Evolutionary conservation across 2,329 filamentous ascomycete species (phyloP).

Genomic region (Alternaria viburni): DNA sequence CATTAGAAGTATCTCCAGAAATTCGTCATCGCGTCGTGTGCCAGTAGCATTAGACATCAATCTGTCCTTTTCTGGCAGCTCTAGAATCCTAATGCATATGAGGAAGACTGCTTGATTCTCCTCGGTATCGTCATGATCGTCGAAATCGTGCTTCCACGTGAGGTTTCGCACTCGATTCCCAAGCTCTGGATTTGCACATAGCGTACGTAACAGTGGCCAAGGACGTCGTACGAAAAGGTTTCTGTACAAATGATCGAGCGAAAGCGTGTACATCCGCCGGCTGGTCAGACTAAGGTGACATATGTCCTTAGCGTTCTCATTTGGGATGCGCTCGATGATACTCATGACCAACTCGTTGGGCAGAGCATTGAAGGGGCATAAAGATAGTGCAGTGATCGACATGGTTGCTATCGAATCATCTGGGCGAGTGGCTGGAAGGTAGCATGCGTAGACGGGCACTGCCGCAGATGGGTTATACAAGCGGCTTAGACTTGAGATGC

Average conservation of each 20-base stretch:
- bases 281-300: conserved; percentile 4
- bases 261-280: conserved; percentile 7
- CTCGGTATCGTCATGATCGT: not conserved
- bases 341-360: conserved; percentile 8
- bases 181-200: not conserved
- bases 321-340: conserved; percentile 7
- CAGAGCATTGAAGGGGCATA: not conserved
- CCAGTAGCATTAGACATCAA: not conserved
- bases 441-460: not conserved
- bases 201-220: conserved; percentile 4
- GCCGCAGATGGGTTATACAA: not conserved
- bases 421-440: not conserved
- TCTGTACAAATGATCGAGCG: conserved; percentile 5
- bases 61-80: not conserved
- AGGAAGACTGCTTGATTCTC: not conserved
- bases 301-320: conserved; percentile 2
- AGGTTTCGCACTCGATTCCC: not conserved
- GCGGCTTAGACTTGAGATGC: not conserved
- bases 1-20: conserved; percentile 1
- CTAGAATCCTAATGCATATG: not conserved
- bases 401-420: not conserved
- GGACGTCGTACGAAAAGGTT: conserved; percentile 2
- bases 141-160: not conserved
- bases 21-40: not conserved
- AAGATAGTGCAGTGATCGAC: not conserved